Evolutionary conservation across 768 basidiomycete genomes (phyloP).

Genomic region (Collybiopsis luxurians): DNA sequence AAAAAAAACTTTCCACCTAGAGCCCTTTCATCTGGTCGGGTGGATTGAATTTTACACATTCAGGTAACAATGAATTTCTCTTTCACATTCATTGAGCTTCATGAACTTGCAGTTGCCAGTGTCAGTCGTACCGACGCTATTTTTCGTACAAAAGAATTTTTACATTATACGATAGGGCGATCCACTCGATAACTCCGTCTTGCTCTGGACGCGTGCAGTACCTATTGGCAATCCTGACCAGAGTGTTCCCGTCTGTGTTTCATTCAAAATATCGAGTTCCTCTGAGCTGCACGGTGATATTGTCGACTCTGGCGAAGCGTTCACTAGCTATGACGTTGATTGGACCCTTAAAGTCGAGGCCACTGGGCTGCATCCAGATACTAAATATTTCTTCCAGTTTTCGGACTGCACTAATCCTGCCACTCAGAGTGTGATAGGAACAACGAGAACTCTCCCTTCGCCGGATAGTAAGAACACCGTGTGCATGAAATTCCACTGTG

Average conservation of each 20-base stretch:
- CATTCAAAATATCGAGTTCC: slow-evolving; percentile 41
- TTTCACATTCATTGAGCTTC: too few species aligned
- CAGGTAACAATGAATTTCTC: slow-evolving; percentile 24
- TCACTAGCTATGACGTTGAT: slow-evolving; percentile 57
- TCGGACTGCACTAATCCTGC: slow-evolving; percentile 48
- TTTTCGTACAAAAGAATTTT: slow-evolving; percentile 9
- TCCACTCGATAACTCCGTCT: slow-evolving; percentile 49
- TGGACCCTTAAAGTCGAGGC: slow-evolving; percentile 63
- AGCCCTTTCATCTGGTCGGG: slow-evolving; percentile 46
- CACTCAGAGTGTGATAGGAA: slow-evolving; percentile 44
- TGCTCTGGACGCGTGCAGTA: slow-evolving; percentile 57
- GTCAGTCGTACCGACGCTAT: slow-evolving; percentile 26
- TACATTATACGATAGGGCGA: slow-evolving; percentile 39
- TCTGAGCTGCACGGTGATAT: slow-evolving; percentile 29
- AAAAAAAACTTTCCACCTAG: slow-evolving; percentile 21
- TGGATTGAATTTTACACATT: slow-evolving; percentile 49
- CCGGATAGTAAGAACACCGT: slow-evolving; percentile 35
- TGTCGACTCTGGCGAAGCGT: slow-evolving; percentile 45
- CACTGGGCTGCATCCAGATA: slow-evolving; percentile 44
- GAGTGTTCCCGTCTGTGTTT: slow-evolving; percentile 49
- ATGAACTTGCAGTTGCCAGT: too few species aligned
- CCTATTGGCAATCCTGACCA: slow-evolving; percentile 41
- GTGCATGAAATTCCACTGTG: not conserved
- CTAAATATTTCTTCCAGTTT: slow-evolving; percentile 54
- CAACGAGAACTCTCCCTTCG: slow-evolving; percentile 47